Percentiles rank a stretch among this genome's conserved stretches.
These are phyloP conservation scores for Neurospora sp. DNA, from an alignment of 495 filamentous ascomycete species.

Conservation along the genomic window DNA sequence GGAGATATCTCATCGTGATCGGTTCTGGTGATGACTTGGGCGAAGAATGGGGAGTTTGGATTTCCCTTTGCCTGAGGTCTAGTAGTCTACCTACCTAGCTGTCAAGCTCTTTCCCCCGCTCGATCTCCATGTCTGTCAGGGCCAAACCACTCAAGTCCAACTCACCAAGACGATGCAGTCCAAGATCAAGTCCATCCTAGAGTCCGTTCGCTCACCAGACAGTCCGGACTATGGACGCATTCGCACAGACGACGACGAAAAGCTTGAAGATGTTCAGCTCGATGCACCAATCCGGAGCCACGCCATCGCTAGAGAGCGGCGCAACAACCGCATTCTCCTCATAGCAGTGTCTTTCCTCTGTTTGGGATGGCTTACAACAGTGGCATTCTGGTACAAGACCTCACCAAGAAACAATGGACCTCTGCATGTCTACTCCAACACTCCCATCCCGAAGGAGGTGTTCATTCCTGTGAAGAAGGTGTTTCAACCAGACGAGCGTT, in stretches of 20 bases:
- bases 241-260: not conserved
- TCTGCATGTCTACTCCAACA: constrained; percentile 2
- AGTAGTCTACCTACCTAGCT: not conserved
- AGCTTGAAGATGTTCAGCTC: not conserved
- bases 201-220: not conserved
- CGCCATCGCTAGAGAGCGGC: not conserved
- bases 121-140: not conserved
- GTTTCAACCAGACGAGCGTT: constrained; percentile 5
- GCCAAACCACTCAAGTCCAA: not conserved
- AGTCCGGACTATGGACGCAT: not conserved
- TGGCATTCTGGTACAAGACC: not conserved
- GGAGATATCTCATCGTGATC: not conserved
- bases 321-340: not conserved
- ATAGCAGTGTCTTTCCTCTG: not conserved
- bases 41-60: not conserved
- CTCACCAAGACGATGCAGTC: not conserved
- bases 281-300: not conserved
- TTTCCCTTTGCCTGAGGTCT: not conserved
- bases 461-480: constrained; percentile 3
- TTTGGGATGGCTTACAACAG: not conserved
- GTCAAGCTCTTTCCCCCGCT: not conserved
- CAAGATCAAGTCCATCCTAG: not conserved
- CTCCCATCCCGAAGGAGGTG: not conserved
- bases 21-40: not conserved
- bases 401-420: not conserved